phyloP scores from a whole-genome alignment of 805 yeast species.

The Wickerhamomyces canadensis region DNA sequence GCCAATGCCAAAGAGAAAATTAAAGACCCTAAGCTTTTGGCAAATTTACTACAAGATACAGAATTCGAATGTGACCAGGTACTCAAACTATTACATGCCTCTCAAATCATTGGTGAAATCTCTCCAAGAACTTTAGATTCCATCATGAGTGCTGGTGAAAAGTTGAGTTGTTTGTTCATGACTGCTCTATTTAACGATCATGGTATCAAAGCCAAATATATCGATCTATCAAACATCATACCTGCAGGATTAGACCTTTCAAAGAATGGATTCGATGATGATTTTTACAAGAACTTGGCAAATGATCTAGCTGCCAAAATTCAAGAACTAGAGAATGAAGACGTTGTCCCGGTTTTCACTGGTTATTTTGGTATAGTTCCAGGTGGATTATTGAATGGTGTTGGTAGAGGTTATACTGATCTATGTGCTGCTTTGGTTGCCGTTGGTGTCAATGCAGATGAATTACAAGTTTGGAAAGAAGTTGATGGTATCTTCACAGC shows the following conservation, averaged over 20 bases:
- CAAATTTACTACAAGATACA: slow-evolving; percentile 53
- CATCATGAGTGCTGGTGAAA: slow-evolving; percentile 91
- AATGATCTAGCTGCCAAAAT: slow-evolving; percentile 46
- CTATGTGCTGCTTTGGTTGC: slow-evolving; percentile 96
- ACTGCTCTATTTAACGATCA: slow-evolving; percentile 77
- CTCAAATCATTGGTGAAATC: slow-evolving; percentile 88
- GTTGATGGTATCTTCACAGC: slow-evolving; percentile 99
- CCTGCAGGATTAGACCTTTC: slow-evolving; percentile 54
- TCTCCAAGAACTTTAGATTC: slow-evolving; percentile 82
- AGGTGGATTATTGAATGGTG: slow-evolving; percentile 87
- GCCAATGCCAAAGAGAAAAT: slow-evolving; percentile 60
- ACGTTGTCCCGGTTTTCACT: slow-evolving; percentile 80
- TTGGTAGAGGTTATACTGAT: slow-evolving; percentile 97
- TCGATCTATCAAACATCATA: slow-evolving; percentile 72
- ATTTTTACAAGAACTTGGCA: slow-evolving; percentile 55
- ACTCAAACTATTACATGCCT: slow-evolving; percentile 71
- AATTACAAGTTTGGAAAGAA: slow-evolving; percentile 97
- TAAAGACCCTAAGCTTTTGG: slow-evolving; percentile 37
- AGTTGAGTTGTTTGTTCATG: slow-evolving; percentile 85
- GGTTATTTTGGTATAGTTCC: slow-evolving; percentile 97
- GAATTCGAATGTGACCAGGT: slow-evolving; percentile 62
- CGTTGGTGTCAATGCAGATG: slow-evolving; percentile 88
- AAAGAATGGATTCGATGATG: slow-evolving; percentile 55
- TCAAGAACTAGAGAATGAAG: slow-evolving; percentile 31
- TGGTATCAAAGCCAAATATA: slow-evolving; percentile 71